Base-by-base conservation (phyloP, 768 basidiomycete species). In the Mycena capillaripes region DNA sequence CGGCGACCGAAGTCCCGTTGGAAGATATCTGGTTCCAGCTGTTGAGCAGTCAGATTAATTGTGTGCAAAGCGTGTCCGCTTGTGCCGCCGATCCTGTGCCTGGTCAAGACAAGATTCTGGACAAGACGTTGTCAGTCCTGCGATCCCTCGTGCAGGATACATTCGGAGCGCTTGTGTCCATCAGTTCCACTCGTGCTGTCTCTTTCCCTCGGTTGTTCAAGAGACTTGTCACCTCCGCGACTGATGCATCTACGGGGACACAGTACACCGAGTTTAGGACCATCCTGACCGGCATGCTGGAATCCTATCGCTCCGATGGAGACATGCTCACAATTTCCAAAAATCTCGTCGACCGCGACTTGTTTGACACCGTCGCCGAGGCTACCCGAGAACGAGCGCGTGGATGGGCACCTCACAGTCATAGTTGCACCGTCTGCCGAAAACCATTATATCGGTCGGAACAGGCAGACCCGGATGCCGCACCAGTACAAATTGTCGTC, bases 181-280 rank as follows among this genome's bases (percentile, higher is more conserved):
- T 93, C 56, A 92, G 93, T 55, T 92, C 95, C 0, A 90, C 93
- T 0, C 89, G 89, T 19, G 88, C 91, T 0, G 88, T 98, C 6
- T 97, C 97, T 0, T 97, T 99, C 79, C 97, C 98, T 27, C 90
- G 90, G 23, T 85, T 99, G 11, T 97, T 99, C 89, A 96, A 95
- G 76, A 91, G 96, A 8, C 88, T 99, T 5, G 95, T 98, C 46
- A 92, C 96, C 75, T 89, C 92, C 2, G 86, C 91, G 32, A 80
- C 86, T 17, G 79, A 83, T 25, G 83, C 89, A 4, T 84, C 90
- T 1, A 84, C 87, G 27, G 88, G 90, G 38, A 89, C 91, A 16
- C 90, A 91, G 30, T 99, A 98, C 81, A 91, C 92, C 25, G 97
- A 99, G 81, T 97, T 99, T 82, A 89, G 96, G 53, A 89, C 90